Evolutionary conservation across 768 basidiomycete species (phyloP).

Genomic region (Cantharellus cinnabarinus): DNA sequence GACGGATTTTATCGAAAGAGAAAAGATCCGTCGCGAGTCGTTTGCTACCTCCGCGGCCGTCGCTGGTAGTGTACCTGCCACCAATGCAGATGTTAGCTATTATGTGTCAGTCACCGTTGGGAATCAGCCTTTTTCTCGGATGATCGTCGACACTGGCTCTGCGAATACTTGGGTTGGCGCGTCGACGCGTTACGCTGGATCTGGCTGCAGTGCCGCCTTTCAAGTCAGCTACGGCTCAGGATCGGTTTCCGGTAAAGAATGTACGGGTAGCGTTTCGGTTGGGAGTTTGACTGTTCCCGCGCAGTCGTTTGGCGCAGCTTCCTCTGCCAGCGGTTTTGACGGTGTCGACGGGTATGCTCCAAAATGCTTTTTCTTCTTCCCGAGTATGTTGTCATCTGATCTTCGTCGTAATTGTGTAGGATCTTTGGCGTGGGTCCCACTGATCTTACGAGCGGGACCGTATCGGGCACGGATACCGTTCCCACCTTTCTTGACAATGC

Average conservation of each 20-base stretch:
- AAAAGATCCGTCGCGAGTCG: background rate
- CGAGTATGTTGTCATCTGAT: background rate
- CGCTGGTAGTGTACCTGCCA: background rate
- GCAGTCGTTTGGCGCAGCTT: background rate
- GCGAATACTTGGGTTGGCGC: background rate
- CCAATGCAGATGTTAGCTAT: background rate
- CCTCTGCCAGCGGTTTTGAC: background rate
- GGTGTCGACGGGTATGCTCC: background rate
- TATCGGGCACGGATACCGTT: background rate
- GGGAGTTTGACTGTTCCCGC: background rate
- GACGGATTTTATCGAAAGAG: background rate
- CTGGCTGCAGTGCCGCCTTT: background rate
- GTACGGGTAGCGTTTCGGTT: background rate
- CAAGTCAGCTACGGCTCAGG: background rate
- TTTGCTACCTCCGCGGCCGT: background rate
- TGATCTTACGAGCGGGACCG: background rate
- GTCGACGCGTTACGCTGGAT: background rate
- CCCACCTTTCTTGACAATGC: background rate
- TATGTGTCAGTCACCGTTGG: background rate
- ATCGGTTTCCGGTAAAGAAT: background rate
- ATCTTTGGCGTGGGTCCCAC: background rate
- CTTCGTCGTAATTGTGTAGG: background rate
- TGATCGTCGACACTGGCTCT: background rate
- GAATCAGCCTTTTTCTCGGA: background rate
- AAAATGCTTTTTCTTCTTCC: background rate